phyloP scores from a whole-genome alignment of 345 rosid genomes.

The Clausena lansium region DNA sequence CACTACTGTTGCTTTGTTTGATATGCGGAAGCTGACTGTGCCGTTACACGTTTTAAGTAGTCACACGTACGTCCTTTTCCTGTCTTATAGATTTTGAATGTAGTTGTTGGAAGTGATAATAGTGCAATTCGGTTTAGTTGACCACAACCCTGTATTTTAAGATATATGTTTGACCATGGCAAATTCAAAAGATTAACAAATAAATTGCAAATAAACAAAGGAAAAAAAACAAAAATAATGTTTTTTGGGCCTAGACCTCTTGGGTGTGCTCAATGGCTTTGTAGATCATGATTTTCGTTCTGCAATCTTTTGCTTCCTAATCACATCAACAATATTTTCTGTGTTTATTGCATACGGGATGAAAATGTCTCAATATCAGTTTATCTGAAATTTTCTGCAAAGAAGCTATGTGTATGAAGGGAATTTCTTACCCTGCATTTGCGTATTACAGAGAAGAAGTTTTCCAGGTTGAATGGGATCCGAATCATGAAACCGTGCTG shows the following conservation, averaged over 20 bases:
- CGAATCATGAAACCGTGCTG: constrained; percentile 84
- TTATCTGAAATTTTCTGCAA: not conserved
- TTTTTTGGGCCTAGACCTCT: not conserved
- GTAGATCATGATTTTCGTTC: not conserved
- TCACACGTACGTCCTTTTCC: constrained; percentile 52
- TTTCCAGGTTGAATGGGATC: constrained; percentile 98
- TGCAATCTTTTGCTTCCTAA: not conserved
- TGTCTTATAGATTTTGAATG: not conserved
- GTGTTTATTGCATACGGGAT: not conserved
- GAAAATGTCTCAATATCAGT: not conserved
- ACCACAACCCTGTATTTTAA: not conserved
- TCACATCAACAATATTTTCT: not conserved
- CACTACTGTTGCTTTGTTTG: constrained; percentile 74
- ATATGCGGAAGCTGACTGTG: constrained; percentile 62
- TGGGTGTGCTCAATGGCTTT: not conserved
- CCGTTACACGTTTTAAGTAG: constrained; percentile 74
- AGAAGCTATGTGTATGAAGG: not conserved
- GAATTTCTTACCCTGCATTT: constrained; percentile 10
- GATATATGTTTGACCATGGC: not conserved
- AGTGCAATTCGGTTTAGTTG: not conserved
- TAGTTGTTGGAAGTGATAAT: not conserved
- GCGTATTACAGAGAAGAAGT: constrained; percentile 71
- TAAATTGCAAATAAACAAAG: not conserved
- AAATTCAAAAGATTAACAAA: not conserved
- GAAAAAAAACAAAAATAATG: not conserved